phyloP scores from a whole-genome alignment of 768 basidiomycete species.

The Cyathus striatus region DNA sequence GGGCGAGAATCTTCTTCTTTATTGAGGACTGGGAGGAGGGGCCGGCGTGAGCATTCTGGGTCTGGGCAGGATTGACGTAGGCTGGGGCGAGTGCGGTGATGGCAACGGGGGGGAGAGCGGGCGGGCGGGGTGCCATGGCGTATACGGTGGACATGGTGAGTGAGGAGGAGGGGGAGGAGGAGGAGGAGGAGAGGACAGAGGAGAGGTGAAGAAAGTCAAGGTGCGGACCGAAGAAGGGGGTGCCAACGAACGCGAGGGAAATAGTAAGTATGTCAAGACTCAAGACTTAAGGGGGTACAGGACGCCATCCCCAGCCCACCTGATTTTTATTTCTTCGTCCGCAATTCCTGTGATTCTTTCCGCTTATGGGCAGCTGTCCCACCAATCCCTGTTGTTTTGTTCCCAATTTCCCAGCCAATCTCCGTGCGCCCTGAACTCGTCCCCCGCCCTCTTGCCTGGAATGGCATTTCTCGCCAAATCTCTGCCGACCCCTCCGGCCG shows the following conservation, averaged over 20 bases:
- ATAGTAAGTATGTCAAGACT: too few species aligned
- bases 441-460: background rate
- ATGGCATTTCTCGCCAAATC: conserved; percentile 1
- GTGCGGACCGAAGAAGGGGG: conserved; percentile 22
- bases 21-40: conserved; percentile 27
- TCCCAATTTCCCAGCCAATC: too few species aligned
- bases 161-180: conserved; percentile 12
- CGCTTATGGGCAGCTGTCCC: too few species aligned
- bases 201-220: conserved; percentile 10
- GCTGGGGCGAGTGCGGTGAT: conserved; percentile 20
- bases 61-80: conserved; percentile 38
- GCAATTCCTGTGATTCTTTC: too few species aligned
- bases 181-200: conserved; percentile 12
- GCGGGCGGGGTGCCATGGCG: conserved; percentile 29
- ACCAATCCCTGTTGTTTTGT: too few species aligned
- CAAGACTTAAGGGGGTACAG: too few species aligned
- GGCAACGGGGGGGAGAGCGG: conserved; percentile 18
- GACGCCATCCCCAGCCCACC: too few species aligned
- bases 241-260: conserved; percentile 9
- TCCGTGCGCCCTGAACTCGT: too few species aligned
- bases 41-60: conserved; percentile 39
- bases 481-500: conserved; percentile 11
- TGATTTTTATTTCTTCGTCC: too few species aligned
- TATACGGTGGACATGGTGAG: conserved; percentile 30
- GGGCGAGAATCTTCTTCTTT: conserved; percentile 32